A percentile compares a stretch with the other conserved stretches of the same genome.
phyloP scores from a whole-genome alignment of 2,329 filamentous ascomycete genomes.

The Monilinia fructigena region DNA sequence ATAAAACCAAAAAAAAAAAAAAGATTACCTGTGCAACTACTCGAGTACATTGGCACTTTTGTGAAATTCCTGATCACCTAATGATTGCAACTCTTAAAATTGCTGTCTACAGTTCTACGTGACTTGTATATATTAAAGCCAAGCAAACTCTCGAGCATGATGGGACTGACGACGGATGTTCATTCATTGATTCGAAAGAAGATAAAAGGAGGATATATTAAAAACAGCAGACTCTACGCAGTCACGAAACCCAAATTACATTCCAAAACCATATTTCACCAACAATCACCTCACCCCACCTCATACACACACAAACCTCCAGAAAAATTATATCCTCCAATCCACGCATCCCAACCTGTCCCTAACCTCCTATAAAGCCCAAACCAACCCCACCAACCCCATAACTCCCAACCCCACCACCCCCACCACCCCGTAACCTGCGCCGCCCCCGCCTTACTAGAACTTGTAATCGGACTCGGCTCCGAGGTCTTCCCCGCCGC shows the following conservation, averaged over 20 bases:
- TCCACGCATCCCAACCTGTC: background rate
- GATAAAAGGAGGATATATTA: background rate
- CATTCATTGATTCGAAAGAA: background rate
- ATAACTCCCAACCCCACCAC: background rate
- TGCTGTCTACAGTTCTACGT: background rate
- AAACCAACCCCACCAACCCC: constrained; percentile 15
- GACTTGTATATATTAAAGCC: background rate
- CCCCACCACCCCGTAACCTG: constrained; percentile 18
- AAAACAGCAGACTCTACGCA: background rate
- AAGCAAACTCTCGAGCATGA: background rate
- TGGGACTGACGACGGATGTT: too few species aligned
- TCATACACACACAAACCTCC: background rate
- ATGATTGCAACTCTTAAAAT: background rate
- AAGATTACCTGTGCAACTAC: background rate
- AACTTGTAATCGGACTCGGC: background rate
- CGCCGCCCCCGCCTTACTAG: constrained; percentile 15
- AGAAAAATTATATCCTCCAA: background rate
- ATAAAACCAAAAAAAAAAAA: background rate
- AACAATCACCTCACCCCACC: background rate
- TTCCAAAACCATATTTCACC: background rate
- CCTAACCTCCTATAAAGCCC: constrained; percentile 12
- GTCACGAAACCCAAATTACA: background rate
- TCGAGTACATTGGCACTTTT: background rate
- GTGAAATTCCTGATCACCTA: background rate
- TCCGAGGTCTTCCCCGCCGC: background rate